Evolutionary conservation across 257 asterid species (phyloP).

Genomic region (Haberlea rhodopensis): DNA sequence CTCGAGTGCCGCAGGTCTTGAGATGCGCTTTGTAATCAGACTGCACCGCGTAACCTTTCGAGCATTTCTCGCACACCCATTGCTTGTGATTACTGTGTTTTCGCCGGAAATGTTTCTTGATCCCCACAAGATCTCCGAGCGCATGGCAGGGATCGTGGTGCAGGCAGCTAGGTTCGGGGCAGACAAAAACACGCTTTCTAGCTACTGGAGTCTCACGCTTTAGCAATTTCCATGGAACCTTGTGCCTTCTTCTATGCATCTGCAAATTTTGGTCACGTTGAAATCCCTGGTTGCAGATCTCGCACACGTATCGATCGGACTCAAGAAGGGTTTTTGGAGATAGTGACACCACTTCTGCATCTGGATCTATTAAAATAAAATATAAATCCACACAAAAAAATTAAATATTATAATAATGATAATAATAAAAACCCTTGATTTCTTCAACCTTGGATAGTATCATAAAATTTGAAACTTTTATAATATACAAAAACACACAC

Average conservation of each 20-base stretch:
- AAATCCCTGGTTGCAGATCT: constrained; percentile 94
- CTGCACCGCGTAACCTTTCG: constrained; percentile 69
- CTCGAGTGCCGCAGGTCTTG: constrained; percentile 74
- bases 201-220: constrained; percentile 51
- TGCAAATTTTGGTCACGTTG: constrained; percentile 90
- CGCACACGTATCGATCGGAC: constrained; percentile 86
- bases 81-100: constrained; percentile 66
- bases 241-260: constrained; percentile 87
- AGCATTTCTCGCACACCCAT: constrained; percentile 65
- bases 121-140: constrained; percentile 71
- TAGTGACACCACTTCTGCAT: constrained; percentile 81
- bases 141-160: constrained; percentile 79
- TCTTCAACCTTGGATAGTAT: too few relatives aligned
- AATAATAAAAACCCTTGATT: background rate
- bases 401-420: too few relatives aligned
- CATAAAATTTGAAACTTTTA: background rate
- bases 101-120: constrained; percentile 66
- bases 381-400: background rate
- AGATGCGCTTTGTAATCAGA: constrained; percentile 70
- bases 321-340: constrained; percentile 81
- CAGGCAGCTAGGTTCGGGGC: constrained; percentile 72
- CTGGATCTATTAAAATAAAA: constrained; percentile 66
- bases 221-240: constrained; percentile 90
- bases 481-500: background rate
- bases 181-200: constrained; percentile 59